Evolutionary conservation across 148 eudicot genomes (phyloP).

Genomic region (Chenopodium suecicum): DNA sequence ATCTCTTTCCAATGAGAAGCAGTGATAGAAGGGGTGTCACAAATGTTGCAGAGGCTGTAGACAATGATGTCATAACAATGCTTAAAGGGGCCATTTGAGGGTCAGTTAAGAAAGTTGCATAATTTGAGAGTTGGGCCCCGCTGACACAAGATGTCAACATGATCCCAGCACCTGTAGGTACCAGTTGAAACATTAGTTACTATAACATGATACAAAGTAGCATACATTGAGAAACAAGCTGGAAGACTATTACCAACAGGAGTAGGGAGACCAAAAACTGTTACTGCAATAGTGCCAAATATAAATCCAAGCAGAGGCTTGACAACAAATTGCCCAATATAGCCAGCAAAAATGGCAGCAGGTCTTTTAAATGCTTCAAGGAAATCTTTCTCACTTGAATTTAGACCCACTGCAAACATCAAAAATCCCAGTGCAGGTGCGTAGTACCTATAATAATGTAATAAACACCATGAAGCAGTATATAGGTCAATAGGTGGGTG

Average conservation of each 20-base stretch:
- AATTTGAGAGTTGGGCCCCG: conserved; percentile 96
- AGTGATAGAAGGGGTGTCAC: conserved; percentile 81
- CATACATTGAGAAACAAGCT: conserved; percentile 10
- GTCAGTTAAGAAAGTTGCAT: conserved; percentile 91
- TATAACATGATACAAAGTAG: too few relatives aligned
- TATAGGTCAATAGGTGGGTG: background rate
- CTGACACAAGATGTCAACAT: conserved; percentile 95
- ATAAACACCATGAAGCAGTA: conserved; percentile 13
- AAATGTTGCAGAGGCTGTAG: conserved; percentile 89
- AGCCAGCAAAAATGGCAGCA: conserved; percentile 72
- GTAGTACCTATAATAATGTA: conserved; percentile 60
- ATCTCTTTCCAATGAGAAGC: conserved; percentile 82
- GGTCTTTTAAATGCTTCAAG: conserved; percentile 89
- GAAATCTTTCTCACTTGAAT: conserved; percentile 88
- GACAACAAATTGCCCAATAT: conserved; percentile 75
- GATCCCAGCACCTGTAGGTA: conserved; percentile 82
- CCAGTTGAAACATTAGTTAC: conserved; percentile 20
- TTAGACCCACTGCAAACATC: conserved; percentile 94
- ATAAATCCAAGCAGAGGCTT: conserved; percentile 88
- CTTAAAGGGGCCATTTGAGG: conserved; percentile 92
- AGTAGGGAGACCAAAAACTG: conserved; percentile 71
- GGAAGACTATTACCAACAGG: conserved; percentile 51
- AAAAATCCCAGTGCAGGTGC: conserved; percentile 90
- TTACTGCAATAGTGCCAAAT: conserved; percentile 72
- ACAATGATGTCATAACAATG: conserved; percentile 90